Conservation (phyloP, 2,329 filamentous ascomycete species). For the Claviceps citrina region DNA sequence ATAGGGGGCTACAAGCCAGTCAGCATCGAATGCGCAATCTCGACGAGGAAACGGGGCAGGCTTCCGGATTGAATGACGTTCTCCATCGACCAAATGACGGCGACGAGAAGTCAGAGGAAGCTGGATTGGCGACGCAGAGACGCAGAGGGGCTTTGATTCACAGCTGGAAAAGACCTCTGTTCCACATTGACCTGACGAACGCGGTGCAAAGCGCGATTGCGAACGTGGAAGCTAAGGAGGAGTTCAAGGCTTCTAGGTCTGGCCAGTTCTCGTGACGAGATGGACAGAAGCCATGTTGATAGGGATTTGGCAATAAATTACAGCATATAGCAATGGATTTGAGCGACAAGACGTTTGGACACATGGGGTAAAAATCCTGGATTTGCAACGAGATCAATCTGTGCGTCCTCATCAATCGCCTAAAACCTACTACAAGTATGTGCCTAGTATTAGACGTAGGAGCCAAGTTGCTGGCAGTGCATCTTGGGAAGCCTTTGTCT, state of each 20-base stretch:
- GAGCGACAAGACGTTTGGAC: no score
- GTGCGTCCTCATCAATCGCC: no score
- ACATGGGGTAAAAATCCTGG: no score
- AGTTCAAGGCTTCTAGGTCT: constrained; percentile 11
- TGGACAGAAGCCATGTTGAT: no score
- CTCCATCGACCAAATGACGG: constrained; percentile 13
- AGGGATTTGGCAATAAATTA: no score
- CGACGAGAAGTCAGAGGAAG: constrained; percentile 25
- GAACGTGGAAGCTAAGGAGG: constrained; percentile 48
- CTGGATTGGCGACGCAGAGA: constrained; percentile 12
- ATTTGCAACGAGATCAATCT: no score
- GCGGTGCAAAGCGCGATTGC: constrained; percentile 77
- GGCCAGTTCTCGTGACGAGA: neutral
- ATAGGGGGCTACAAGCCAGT: constrained; percentile 13
- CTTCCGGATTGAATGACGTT: constrained; percentile 6
- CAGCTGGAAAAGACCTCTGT: constrained; percentile 77
- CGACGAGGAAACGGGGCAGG: constrained; percentile 25
- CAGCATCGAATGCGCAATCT: constrained; percentile 3
- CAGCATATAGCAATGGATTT: neutral
- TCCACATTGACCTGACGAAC: constrained; percentile 83
- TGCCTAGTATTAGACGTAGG: no score
- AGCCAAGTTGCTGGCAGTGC: neutral
- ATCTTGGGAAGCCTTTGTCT: neutral
- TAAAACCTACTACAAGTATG: no score
- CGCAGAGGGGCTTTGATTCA: constrained; percentile 54